phyloP scores from a whole-genome alignment of 495 filamentous ascomycete species.

The Trichoderma erinaceum region DNA sequence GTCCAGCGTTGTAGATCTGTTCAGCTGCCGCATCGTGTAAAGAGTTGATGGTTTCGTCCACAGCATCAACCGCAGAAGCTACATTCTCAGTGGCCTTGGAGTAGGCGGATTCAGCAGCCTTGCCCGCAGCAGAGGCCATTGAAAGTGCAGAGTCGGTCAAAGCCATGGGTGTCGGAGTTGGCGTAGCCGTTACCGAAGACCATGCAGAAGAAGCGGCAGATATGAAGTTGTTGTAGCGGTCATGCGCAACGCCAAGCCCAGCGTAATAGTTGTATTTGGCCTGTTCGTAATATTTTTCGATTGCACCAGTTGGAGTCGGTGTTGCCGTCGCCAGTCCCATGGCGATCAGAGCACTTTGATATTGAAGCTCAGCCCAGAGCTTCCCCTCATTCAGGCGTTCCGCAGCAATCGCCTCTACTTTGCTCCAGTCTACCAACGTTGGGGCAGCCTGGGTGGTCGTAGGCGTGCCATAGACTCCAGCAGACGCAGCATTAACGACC shows the following conservation, averaged over 20 bases:
- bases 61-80: conserved; percentile 20
- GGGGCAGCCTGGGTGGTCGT: conserved; percentile 29
- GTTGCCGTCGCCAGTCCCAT: conserved; percentile 42
- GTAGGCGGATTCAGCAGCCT: conserved; percentile 23
- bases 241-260: conserved; percentile 68
- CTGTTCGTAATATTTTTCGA: conserved; percentile 50
- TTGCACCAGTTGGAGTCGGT: conserved; percentile 45
- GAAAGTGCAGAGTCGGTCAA: conserved; percentile 34
- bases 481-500: conserved; percentile 42
- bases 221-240: conserved; percentile 67
- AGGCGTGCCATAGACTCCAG: conserved; percentile 39
- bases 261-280: conserved; percentile 71
- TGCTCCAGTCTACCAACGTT: conserved; percentile 35
- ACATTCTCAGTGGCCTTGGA: conserved; percentile 25
- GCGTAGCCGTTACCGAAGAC: conserved; percentile 43
- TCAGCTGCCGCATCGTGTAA: conserved; percentile 39
- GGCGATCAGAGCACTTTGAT: conserved; percentile 52
- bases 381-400: conserved; percentile 59
- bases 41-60: conserved; percentile 26
- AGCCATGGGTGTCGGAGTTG: conserved; percentile 40
- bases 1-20: conserved; percentile 34
- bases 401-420: conserved; percentile 52
- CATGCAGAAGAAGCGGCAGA: conserved; percentile 59
- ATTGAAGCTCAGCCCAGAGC: conserved; percentile 58
- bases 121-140: conserved; percentile 31